These are phyloP conservation scores for Coccinonectria pachysandricola DNA, from an alignment of 2,329 filamentous ascomycete genomes.

Conservation along the genomic window DNA sequence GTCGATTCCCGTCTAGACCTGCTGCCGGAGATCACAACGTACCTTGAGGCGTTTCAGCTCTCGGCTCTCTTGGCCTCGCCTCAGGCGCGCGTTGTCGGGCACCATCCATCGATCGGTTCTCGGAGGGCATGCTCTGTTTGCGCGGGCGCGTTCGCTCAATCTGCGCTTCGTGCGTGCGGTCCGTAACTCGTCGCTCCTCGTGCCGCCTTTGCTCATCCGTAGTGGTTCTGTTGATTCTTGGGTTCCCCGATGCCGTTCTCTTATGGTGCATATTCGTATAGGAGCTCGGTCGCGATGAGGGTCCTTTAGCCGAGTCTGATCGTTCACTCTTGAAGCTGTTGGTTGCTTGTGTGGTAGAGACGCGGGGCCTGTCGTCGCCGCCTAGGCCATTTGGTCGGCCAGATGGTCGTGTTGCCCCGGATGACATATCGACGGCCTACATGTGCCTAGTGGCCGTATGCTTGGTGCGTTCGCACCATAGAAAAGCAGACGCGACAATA, in stretches of 20 bases:
- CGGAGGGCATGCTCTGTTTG: constrained; percentile 49
- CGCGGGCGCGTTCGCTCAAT: constrained; percentile 51
- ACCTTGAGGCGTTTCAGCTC: constrained; percentile 41
- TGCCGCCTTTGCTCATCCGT: constrained; percentile 32
- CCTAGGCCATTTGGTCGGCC: constrained; percentile 34
- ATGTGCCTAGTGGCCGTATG: no score
- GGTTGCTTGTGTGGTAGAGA: constrained; percentile 21
- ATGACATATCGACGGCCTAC: no score
- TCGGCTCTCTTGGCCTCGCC: constrained; percentile 32
- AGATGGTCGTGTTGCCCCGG: no score
- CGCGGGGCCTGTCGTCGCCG: constrained; percentile 27
- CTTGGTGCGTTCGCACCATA: no score
- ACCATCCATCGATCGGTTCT: no score
- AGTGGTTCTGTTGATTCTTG: constrained; percentile 35
- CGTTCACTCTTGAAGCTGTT: constrained; percentile 25
- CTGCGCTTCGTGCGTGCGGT: constrained; percentile 47
- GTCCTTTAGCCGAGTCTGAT: constrained; percentile 27
- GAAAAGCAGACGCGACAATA: no score
- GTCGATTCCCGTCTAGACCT: constrained; percentile 1
- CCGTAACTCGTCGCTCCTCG: constrained; percentile 35
- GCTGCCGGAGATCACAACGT: constrained; percentile 12
- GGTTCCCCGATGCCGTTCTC: constrained; percentile 46
- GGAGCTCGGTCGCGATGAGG: constrained; percentile 24
- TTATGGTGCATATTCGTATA: constrained; percentile 40
- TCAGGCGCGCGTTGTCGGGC: constrained; percentile 35